phyloP scores from a whole-genome alignment of 441 rosid genomes.

The Croton setiger region DNA sequence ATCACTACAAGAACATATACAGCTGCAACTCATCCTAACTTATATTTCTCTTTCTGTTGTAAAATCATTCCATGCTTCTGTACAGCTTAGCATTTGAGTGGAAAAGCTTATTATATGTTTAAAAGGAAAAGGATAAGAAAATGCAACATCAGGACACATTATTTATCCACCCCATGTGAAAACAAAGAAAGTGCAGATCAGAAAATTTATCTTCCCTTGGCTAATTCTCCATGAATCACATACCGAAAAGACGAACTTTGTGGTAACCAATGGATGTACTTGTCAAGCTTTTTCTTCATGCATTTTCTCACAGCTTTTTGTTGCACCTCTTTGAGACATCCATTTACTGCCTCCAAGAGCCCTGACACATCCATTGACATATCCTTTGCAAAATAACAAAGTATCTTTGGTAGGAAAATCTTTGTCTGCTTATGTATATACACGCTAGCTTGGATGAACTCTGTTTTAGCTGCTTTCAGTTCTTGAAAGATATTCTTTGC shows the following conservation, averaged over 20 bases:
- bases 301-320: conserved; percentile 43
- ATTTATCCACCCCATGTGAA: not conserved
- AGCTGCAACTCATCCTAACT: not conserved
- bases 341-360: conserved; percentile 35
- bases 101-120: not conserved
- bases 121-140: too few relatives aligned
- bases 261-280: conserved; percentile 51
- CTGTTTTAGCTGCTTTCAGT: conserved; percentile 54
- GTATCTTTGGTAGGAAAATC: conserved; percentile 56
- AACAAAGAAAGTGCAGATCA: conserved; percentile 2
- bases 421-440: conserved; percentile 51
- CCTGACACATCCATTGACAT: conserved; percentile 45
- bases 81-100: conserved; percentile 1
- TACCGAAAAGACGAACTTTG: conserved; percentile 62
- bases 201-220: conserved; percentile 27
- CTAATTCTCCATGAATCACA: conserved; percentile 44
- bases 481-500: conserved; percentile 56
- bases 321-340: conserved; percentile 41
- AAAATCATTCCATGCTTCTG: not conserved
- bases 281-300: conserved; percentile 44
- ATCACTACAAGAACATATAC: not conserved
- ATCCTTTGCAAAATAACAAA: conserved; percentile 56
- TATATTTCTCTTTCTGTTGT: not conserved
- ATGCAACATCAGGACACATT: not conserved
- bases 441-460: conserved; percentile 50